phyloP scores from a whole-genome alignment of 2,329 filamentous ascomycete species.

The Clonostachys solani region DNA sequence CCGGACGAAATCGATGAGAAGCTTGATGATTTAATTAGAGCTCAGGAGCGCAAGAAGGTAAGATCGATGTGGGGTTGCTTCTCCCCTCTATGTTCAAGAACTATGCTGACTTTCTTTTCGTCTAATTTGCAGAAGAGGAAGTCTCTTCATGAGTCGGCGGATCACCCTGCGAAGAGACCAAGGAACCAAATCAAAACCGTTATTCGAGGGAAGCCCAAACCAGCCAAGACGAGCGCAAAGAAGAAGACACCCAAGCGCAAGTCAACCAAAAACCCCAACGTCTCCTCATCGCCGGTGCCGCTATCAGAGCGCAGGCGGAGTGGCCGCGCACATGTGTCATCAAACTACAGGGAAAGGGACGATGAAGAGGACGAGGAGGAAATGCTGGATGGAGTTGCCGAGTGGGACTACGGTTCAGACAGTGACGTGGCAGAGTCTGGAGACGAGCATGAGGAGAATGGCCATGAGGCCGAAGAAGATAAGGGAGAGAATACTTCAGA shows the following conservation, averaged over 20 bases:
- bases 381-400: conserved; percentile 56
- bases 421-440: conserved; percentile 8
- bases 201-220: conserved; percentile 27
- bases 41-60: conserved; percentile 71
- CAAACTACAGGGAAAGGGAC: conserved; percentile 51
- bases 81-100: not conserved
- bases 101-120: conserved; percentile 14
- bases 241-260: conserved; percentile 25
- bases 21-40: conserved; percentile 63
- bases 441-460: conserved; percentile 7
- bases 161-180: conserved; percentile 33
- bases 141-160: conserved; percentile 42
- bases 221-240: conserved; percentile 19
- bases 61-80: conserved; percentile 5
- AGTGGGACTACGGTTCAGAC: conserved; percentile 49
- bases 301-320: conserved; percentile 50
- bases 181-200: conserved; percentile 29
- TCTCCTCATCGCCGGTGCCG: conserved; percentile 19
- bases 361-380: conserved; percentile 56
- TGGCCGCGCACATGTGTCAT: conserved; percentile 41
- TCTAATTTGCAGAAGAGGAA: conserved; percentile 47
- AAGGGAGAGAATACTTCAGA: conserved; percentile 6
- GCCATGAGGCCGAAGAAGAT: conserved; percentile 9
- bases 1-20: conserved; percentile 72
- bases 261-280: conserved; percentile 16